Evolutionary conservation across 2,329 filamentous ascomycete species (phyloP), one percentile per base, ranked within the genome.

Genomic region (Coniella lustricola): DNA sequence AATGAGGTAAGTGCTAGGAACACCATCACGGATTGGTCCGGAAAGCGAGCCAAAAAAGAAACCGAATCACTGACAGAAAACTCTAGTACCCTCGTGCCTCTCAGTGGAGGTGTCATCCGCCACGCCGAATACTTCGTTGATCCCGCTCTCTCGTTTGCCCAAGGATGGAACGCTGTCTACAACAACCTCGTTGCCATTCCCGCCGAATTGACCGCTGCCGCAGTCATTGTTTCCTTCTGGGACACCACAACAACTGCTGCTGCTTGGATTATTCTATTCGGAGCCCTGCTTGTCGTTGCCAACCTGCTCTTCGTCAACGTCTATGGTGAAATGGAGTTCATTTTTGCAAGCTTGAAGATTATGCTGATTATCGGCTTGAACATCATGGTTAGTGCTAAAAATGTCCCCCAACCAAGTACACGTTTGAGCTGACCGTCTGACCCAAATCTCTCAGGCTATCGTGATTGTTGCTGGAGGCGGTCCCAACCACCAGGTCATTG

Each of bases 391-490:
- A n/a, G 39, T 35, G 18, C 17, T 31, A 5, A 10, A 29, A 29
- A 10, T 14, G 18, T 35, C 32, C 20, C 14, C 14, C 9, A 36
- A 8, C n/a, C n/a, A 7, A 13, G 12, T 9, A 34, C 13, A 14
- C 14, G n/a, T 22, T 4, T 18, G 7, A 8, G 16, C 14, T 38
- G 5, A 32, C 14, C 10, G 25, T 10, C 25, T 29, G 25, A 5
- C 13, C 14, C n/a, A 31, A 14, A 21, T 4, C 10, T 20, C 10
- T 33, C 20, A 49, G 46, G 32, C 53, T 8, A 33, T 46, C 9
- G 44, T 58, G 7, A 56, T 52, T 43, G 57, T 50, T 21, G 51
- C 50, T 3, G 57, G 57, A 8, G 54, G 48, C 5, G 57, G 57
- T 16, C 50, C 55, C 13, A 33, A 43, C 9, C 55, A 54, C 13